Evolutionary conservation across 371 early-diverging fungal genomes (phyloP).

Genomic region (Lichtheimia corymbifera): DNA sequence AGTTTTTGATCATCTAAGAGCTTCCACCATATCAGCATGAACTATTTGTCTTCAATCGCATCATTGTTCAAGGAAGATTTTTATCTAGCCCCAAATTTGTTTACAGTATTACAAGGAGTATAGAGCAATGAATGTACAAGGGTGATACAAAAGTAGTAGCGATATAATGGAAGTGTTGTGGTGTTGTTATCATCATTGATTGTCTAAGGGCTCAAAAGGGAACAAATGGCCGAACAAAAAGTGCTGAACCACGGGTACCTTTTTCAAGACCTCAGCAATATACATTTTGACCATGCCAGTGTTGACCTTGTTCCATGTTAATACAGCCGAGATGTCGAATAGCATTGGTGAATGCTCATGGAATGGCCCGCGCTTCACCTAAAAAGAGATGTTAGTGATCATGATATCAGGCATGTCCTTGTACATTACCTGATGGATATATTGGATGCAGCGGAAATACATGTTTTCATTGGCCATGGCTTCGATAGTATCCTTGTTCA

Average conservation of each 20-base stretch:
- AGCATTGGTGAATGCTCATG: conserved; percentile 93
- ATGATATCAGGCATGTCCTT: no score
- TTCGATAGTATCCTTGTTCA: conserved; percentile 66
- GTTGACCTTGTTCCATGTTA: conserved; percentile 91
- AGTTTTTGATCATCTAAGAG: no score
- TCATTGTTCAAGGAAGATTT: no score
- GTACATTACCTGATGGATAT: conserved; percentile 65
- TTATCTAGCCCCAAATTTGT: no score
- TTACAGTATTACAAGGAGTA: no score
- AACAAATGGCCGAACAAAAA: conserved; percentile 85
- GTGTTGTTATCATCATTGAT: no score
- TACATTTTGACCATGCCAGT: conserved; percentile 97
- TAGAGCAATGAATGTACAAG: no score
- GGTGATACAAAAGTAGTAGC: no score
- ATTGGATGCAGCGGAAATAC: conserved; percentile 87
- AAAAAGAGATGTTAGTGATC: background rate
- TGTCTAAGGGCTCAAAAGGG: conserved; percentile 36
- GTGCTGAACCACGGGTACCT: conserved; percentile 98
- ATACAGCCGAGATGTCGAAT: conserved; percentile 89
- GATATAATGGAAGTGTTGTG: no score
- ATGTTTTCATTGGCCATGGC: conserved; percentile 77
- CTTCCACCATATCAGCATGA: no score
- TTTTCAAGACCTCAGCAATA: conserved; percentile 91
- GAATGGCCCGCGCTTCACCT: conserved; percentile 70
- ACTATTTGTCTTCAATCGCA: no score